phyloP scores from a whole-genome alignment of 2,329 filamentous ascomycete genomes.

The Phaeoacremonium minimum region DNA sequence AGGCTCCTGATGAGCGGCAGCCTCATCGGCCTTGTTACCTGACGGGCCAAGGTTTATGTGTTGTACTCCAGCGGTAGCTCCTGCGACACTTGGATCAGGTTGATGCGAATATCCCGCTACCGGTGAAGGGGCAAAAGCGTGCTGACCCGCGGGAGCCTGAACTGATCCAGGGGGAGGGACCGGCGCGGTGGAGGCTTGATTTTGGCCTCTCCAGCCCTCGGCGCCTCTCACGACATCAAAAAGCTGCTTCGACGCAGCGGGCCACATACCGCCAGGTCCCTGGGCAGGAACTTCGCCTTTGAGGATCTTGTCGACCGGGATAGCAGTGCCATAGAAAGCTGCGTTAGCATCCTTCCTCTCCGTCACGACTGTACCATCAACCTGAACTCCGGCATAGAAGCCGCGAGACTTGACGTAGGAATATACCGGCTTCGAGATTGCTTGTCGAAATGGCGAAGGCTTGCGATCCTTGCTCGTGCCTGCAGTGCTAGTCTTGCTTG shows the following conservation, averaged over 20 bases:
- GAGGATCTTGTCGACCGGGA: slow-evolving; percentile 43
- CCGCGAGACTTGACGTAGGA: slow-evolving; percentile 84
- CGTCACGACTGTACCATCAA: slow-evolving; percentile 83
- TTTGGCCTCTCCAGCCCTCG: slow-evolving; percentile 20
- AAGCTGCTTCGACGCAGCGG: slow-evolving; percentile 22
- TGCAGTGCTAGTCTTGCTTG: background rate
- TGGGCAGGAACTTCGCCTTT: slow-evolving; percentile 32
- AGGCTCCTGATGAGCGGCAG: slow-evolving; percentile 14
- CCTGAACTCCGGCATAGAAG: slow-evolving; percentile 80
- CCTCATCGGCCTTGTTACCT: slow-evolving; percentile 16
- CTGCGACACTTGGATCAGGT: background rate
- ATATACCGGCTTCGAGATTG: slow-evolving; percentile 38
- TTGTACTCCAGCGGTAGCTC: slow-evolving; percentile 7
- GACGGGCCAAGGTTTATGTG: slow-evolving; percentile 8
- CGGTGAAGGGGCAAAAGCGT: too few species aligned
- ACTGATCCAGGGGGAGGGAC: too few species aligned
- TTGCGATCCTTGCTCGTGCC: slow-evolving; percentile 10
- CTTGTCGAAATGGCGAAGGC: slow-evolving; percentile 19
- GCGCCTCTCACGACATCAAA: slow-evolving; percentile 29
- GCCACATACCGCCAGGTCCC: slow-evolving; percentile 21
- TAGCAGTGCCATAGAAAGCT: slow-evolving; percentile 69
- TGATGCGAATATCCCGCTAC: too few species aligned
- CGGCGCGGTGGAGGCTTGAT: background rate
- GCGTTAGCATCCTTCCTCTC: slow-evolving; percentile 87
- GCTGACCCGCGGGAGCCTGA: too few species aligned